Evolutionary conservation across 805 yeast species (phyloP).

Genomic region (Yarrowia alimentaria): DNA sequence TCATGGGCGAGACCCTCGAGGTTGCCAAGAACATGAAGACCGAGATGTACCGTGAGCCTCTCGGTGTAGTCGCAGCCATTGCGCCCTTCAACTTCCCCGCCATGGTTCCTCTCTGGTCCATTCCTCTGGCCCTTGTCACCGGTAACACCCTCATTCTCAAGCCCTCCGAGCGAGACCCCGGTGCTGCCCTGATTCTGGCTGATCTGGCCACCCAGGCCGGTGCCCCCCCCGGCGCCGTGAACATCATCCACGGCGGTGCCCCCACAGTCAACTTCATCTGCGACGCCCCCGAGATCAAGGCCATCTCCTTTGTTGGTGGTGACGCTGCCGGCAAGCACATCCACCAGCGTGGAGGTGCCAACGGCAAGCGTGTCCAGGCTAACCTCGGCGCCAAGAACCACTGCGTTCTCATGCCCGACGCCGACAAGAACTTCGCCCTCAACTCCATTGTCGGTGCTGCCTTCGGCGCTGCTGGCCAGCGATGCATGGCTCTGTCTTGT

Average conservation of each 20-base stretch:
- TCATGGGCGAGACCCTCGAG: constrained; percentile 62
- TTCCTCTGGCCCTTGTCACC: constrained; percentile 61
- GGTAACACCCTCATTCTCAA: constrained; percentile 74
- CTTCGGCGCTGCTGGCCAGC: constrained; percentile 82
- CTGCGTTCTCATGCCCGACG: constrained; percentile 69
- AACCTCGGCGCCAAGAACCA: constrained; percentile 80
- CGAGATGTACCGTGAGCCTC: constrained; percentile 64
- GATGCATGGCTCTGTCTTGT: constrained; percentile 77
- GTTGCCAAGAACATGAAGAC: constrained; percentile 77
- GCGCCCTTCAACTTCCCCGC: constrained; percentile 84
- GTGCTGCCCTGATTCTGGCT: constrained; percentile 71
- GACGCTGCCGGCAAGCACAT: constrained; percentile 77
- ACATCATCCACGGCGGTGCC: constrained; percentile 70
- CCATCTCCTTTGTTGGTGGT: constrained; percentile 76
- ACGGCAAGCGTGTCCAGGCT: constrained; percentile 75
- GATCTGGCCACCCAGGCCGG: constrained; percentile 73
- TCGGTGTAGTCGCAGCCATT: constrained; percentile 75
- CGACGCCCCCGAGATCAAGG: constrained; percentile 72
- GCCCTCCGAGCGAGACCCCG: constrained; percentile 76
- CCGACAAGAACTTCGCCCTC: constrained; percentile 60
- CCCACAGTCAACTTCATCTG: constrained; percentile 67
- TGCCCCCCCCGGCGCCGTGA: constrained; percentile 69
- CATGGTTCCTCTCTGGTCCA: constrained; percentile 72
- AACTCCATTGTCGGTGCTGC: constrained; percentile 72
- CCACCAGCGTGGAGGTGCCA: constrained; percentile 59